Percentiles rank a stretch among this genome's conserved stretches.
Evolutionary conservation across 208 protist species (phyloP).

Genomic region (Trypanosoma melophagium): DNA sequence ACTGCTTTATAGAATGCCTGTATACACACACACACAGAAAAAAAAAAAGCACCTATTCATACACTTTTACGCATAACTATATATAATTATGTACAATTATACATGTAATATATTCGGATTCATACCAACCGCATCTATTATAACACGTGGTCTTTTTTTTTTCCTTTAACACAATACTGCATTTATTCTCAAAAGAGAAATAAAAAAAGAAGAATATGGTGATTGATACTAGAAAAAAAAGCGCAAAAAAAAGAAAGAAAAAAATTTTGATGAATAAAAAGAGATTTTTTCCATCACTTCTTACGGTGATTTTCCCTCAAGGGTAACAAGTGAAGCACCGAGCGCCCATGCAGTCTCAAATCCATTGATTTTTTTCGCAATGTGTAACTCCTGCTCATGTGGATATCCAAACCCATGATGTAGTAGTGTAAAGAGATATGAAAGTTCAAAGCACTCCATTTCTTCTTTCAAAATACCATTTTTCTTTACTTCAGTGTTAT

Average conservation of each 20-base stretch:
- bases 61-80: too few species aligned
- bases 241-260: too few species aligned
- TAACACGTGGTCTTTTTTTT: too few species aligned
- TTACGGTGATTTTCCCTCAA: slow-evolving; percentile 5
- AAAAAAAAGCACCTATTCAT: too few species aligned
- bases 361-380: slow-evolving; percentile 82
- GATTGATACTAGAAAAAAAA: too few species aligned
- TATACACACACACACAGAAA: too few species aligned
- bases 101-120: too few species aligned
- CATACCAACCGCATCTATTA: too few species aligned
- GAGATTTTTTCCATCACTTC: not conserved
- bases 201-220: not conserved
- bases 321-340: slow-evolving; percentile 58
- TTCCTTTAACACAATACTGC: too few species aligned
- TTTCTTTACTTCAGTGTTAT: not conserved
- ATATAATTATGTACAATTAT: too few species aligned
- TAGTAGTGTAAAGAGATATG: slow-evolving; percentile 74
- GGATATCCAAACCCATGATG: slow-evolving; percentile 56
- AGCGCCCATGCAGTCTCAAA: slow-evolving; percentile 82
- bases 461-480: slow-evolving; percentile 36
- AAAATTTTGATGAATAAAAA: slow-evolving; percentile 11
- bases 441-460: slow-evolving; percentile 76
- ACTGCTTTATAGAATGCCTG: too few species aligned
- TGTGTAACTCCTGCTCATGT: slow-evolving; percentile 47
- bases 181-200: not conserved